Base-by-base conservation (phyloP, 2,329 filamentous ascomycete genomes). In the Fusarium vanettenii region DNA sequence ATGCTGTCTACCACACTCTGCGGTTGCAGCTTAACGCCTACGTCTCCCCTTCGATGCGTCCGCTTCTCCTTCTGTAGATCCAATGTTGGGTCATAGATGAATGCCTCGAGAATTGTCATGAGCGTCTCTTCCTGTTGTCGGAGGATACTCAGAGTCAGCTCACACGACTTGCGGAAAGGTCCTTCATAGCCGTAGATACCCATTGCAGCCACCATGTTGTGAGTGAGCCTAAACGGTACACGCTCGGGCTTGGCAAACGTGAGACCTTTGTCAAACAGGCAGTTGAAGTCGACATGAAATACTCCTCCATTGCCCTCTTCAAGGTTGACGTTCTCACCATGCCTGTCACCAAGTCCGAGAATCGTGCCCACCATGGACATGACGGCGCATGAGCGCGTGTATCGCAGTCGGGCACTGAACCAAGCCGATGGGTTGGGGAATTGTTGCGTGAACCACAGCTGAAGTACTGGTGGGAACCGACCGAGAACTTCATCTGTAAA, bases 331-430 rank as follows among this genome's bases (percentile, higher is more conserved):
- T 99, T 99, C 83, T 99, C 97, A 68, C 96, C 96, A 84, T 99
- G 97, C 5, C 97, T 92, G 83, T 99, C 97, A 43, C 97, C 97
- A 1, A 99, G 88, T 0, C 93, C 97, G 6, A 99, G 89, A 59
- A 98, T 95, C 66, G 97, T 97, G 60, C 97, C 97, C 6, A 98
- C 95, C 90, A 99, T 99, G n/a, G 95, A 98, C 95, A 99, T 99
- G 76, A 99, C 97, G 13, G 97, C 97, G 79, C 94, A 96, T 1
- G 97, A 97, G 5, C 97, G 91, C 3, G 97, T 97, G 84, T 98
- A 99, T 56, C 92, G 91, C 52, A 98, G 88, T 9, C 97, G 91
- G 11, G 96, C 95, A 3, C 92, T 90, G 82, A 99, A 97, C 97
- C 97, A 99, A 1, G 92, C 89, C 14, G 94, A 94, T 5, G 97